Conservation (phyloP, 805 yeast species). For the Metschnikowia lunata region DNA sequence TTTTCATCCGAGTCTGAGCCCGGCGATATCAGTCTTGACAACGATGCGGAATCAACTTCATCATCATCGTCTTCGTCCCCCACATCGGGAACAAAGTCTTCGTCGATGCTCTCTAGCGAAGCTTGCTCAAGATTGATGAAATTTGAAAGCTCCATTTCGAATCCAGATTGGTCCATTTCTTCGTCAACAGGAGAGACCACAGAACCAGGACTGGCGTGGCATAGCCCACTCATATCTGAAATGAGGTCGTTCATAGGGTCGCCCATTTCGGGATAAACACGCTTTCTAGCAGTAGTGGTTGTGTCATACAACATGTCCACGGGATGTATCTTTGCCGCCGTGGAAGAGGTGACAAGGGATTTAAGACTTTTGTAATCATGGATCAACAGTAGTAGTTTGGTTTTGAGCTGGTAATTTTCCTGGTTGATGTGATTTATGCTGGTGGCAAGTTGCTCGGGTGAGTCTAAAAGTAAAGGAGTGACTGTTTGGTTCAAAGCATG, state of each 20-base stretch:
- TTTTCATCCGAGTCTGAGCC: constrained; percentile 29
- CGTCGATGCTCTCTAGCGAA: constrained; percentile 14
- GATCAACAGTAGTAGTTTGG: constrained; percentile 32
- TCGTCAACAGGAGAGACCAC: constrained; percentile 7
- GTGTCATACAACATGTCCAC: constrained; percentile 13
- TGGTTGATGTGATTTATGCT: constrained; percentile 21
- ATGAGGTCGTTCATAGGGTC: constrained; percentile 26
- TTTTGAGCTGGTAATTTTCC: constrained; percentile 35
- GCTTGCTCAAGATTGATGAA: constrained; percentile 26
- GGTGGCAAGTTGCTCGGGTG: constrained; percentile 12
- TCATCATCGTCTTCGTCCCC: constrained; percentile 21
- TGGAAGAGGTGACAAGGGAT: constrained; percentile 23
- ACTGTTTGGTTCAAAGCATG: background rate
- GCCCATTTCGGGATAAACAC: constrained; percentile 16
- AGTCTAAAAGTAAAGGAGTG: constrained; percentile 1
- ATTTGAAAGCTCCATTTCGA: constrained; percentile 20
- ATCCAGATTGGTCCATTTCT: constrained; percentile 4
- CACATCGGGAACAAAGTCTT: constrained; percentile 1
- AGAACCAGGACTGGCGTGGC: constrained; percentile 17
- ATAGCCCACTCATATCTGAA: constrained; percentile 25
- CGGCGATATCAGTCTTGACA: constrained; percentile 39
- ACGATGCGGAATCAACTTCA: constrained; percentile 21
- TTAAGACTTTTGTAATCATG: constrained; percentile 38
- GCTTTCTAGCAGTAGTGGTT: constrained; percentile 19
- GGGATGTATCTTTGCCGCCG: constrained; percentile 2